Percentiles rank a stretch among this genome's conserved stretches.
Evolutionary conservation across 768 basidiomycete genomes (phyloP).

Genomic region (Mycena leptocephala): DNA sequence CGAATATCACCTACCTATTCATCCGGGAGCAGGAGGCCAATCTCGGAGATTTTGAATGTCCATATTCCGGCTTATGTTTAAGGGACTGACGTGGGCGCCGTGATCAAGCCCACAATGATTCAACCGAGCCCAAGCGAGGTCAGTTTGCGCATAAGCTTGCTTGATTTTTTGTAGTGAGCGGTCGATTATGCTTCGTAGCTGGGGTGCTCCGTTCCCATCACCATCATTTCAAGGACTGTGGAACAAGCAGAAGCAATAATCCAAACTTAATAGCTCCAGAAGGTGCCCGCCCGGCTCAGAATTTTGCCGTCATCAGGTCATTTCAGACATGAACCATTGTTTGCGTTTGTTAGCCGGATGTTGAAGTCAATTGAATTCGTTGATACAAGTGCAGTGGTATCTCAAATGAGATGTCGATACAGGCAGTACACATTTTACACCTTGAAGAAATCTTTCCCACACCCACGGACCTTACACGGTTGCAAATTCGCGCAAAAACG

Average conservation of each 20-base stretch:
- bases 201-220: neutral
- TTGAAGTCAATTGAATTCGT: constrained; percentile 12
- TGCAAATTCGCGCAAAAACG: constrained; percentile 14
- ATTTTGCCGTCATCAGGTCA: neutral
- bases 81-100: neutral
- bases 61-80: too few species aligned
- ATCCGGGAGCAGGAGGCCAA: too few species aligned
- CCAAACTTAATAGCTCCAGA: too few species aligned
- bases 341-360: constrained; percentile 14
- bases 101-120: neutral
- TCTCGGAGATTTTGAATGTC: too few species aligned
- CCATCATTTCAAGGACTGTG: neutral
- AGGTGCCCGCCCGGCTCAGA: neutral
- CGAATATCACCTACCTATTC: too few species aligned
- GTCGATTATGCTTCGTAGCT: constrained; percentile 1
- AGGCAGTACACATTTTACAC: constrained; percentile 10
- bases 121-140: neutral
- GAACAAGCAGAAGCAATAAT: neutral
- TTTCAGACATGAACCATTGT: neutral
- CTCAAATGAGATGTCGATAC: constrained; percentile 4
- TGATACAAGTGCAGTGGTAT: constrained; percentile 1
- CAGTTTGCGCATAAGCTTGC: neutral
- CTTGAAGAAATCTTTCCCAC: neutral
- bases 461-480: neutral
- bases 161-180: neutral